Base-by-base conservation (phyloP, 371 early-diverging fungal genomes). In the Cokeromyces recurvatus region DNA sequence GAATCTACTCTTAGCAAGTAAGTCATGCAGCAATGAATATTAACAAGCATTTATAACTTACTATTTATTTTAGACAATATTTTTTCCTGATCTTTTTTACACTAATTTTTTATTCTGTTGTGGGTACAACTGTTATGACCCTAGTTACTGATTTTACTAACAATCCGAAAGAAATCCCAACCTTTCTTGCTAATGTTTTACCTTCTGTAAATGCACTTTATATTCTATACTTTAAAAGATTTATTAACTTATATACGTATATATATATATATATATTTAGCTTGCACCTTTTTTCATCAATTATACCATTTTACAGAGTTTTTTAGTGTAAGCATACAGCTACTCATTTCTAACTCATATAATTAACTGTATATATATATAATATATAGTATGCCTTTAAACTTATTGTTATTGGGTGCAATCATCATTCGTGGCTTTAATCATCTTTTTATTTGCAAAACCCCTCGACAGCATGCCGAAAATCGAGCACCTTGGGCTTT, bases 61-160 rank as follows among this genome's bases (percentile, higher is more conserved):
- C 29, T n/a, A n/a, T n/a, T n/a, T n/a, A n/a, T 39, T 17, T 57
- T 49, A 88, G 89, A 62, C 90, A 91, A 62, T 94, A 88, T 63
- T 84, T 85, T 43, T 95, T 93, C 51, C 78, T 85, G 32, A 57
- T 94, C n/a, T 86, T 90, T 77, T 94, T 92, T 64, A 85, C 93
- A 10, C 62, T 96, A 24, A 67, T 96, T 32, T 81, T 92, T 8
- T 89, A 90, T 55, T 84, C 87, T n/a, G 64, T 93, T 25, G 87
- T 82, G 14, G 75, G 77, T 21, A 87, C 89, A 1, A 66, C 89
- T 35, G 69, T 79, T 46, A 66, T 82, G 15, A 65, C 86, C 7
- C 21, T 92, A 10, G 46, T 78, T 22, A 70, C 81, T 12, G 71
- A 79, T 12, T 48, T 86, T 34, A 47, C 64, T 5, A 66, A 74